phyloP scores from a whole-genome alignment of 202 grass and related monocot species.

The Carex sylvatica region DNA sequence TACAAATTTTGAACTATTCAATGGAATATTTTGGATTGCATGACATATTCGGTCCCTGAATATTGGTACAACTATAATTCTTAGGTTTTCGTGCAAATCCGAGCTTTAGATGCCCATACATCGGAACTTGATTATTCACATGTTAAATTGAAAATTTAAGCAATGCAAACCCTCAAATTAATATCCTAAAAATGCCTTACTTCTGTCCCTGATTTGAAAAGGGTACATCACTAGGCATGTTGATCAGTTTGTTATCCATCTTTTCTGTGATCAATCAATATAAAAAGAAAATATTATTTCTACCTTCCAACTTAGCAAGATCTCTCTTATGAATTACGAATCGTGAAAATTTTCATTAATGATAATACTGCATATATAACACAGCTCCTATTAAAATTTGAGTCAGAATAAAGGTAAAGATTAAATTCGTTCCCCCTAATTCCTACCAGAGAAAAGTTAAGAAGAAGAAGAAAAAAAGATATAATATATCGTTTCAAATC shows the following conservation, averaged over 20 bases:
- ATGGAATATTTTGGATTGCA: neutral
- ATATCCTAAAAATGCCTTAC: neutral
- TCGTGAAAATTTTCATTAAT: neutral
- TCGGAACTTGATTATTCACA: constrained; percentile 8
- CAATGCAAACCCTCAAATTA: neutral
- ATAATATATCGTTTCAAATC: neutral
- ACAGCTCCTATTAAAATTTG: neutral
- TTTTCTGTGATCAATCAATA: constrained; percentile 5
- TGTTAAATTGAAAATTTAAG: neutral
- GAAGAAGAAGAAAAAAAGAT: neutral
- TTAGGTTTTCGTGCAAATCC: neutral
- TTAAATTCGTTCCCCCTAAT: neutral
- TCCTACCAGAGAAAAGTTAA: neutral
- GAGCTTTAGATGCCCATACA: neutral
- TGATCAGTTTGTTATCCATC: neutral
- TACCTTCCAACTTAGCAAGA: neutral
- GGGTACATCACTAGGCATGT: neutral
- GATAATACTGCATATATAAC: neutral
- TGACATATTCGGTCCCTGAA: neutral
- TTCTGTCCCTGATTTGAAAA: neutral
- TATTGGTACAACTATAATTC: neutral
- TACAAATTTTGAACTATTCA: neutral
- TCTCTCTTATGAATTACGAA: neutral
- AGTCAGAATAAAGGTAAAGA: neutral
- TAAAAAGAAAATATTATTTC: neutral